Base-by-base conservation (phyloP, 169 alveolate species). In the Eimeria tenella region DNA sequence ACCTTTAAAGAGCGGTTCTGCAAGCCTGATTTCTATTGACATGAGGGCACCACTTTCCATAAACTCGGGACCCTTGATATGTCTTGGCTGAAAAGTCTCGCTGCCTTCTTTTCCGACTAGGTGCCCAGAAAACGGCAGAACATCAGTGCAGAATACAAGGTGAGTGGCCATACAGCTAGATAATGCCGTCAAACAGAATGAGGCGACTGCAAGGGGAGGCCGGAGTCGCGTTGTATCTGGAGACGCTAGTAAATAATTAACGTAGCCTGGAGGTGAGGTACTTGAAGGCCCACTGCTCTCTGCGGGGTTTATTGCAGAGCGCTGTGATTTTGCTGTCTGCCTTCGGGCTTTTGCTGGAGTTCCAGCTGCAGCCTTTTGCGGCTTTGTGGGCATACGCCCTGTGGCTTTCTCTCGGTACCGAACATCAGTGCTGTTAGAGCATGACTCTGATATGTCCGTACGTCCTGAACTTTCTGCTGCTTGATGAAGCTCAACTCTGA, bases 131-230 rank as follows among this genome's bases (percentile, higher is more conserved):
- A 84, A 77, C 3, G 92, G 92, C 50, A 84, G 60, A 19, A 84
- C 81, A 17, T 63, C 81, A 9, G 92, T 50, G 81, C 81, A 84
- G 19, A 63, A 49, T 23, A 79, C 60, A 9, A 84, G 92, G 15
- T 50, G 92, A 4, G 92, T 84, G 21, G 92, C 92, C 50, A 56
- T 21, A 50, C 92, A 84, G 42, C 81, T 63, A 42, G 81, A 15
- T 42, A 84, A 42, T 21, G 82, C 75, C 81, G 63, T 63, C 63
- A 84, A 79, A 4, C 92, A 63, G 63, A 84, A 84, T 21, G 92
- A 60, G 10, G 92, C 92, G 17, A 60, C 75, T 23, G 81, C 92
- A 21, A 60, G 63, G n/a, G 92, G 92, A 6, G 81, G 92, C 58
- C 92, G 77, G 19, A 42, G 73, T 9, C 60, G 50, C 2, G 82